These are phyloP conservation scores for Elongisporangium anandrum DNA, from an alignment of 352 stramenopile genomes.

Conservation along the genomic window DNA sequence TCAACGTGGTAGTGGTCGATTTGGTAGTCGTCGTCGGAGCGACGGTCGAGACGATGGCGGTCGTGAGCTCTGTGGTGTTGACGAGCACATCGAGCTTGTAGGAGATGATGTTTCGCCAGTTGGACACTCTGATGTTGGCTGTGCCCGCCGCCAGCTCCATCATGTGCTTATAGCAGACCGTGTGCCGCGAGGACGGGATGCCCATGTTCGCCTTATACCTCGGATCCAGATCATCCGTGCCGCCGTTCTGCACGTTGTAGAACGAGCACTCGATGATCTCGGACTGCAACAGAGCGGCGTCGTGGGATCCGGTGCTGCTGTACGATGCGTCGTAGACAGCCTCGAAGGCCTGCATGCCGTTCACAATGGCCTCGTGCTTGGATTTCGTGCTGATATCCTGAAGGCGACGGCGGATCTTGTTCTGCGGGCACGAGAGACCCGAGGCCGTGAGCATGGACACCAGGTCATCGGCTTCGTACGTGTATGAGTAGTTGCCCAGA, in stretches of 20 bases:
- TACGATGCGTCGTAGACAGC: not conserved
- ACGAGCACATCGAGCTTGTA: not conserved
- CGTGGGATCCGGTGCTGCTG: not conserved
- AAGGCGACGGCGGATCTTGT: not conserved
- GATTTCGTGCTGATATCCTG: not conserved
- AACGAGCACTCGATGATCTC: not conserved
- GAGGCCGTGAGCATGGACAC: not conserved
- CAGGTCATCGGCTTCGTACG: slow-evolving; percentile 42
- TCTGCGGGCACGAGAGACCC: not conserved
- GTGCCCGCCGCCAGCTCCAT: not conserved
- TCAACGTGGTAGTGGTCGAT: too few species aligned
- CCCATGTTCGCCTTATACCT: not conserved
- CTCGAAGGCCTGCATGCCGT: not conserved
- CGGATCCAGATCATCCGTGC: not conserved
- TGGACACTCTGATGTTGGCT: not conserved
- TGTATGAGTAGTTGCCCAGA: slow-evolving; percentile 51
- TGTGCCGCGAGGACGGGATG: not conserved
- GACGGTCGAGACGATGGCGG: not conserved
- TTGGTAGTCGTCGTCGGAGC: not conserved
- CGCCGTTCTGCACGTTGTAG: not conserved
- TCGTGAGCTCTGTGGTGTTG: not conserved
- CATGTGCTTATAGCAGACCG: not conserved
- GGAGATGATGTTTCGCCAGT: not conserved
- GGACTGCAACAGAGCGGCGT: not conserved
- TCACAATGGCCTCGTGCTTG: not conserved